A percentile compares a stretch with the other conserved stretches of the same genome.
These are phyloP conservation scores for Sphaerostilbella broomeana DNA, from an alignment of 2,329 filamentous ascomycete species.

Conservation along the genomic window DNA sequence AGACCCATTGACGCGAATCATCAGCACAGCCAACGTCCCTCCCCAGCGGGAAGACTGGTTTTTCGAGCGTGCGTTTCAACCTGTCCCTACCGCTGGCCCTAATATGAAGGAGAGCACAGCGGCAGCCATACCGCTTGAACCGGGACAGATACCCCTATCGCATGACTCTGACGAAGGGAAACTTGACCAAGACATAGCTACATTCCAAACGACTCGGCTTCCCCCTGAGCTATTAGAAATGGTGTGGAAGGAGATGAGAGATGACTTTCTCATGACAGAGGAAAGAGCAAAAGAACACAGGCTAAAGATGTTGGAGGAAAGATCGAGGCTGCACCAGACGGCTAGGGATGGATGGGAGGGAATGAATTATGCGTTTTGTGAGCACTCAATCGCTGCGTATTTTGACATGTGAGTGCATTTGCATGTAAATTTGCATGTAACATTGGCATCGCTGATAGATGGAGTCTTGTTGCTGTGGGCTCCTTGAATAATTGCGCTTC, in stretches of 20 bases:
- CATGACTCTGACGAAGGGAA: neutral
- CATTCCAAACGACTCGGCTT: neutral
- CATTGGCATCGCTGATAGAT: no score
- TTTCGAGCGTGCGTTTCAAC: no score
- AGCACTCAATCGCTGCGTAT: no score
- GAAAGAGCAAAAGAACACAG: slow-evolving; percentile 4
- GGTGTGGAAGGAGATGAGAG: neutral
- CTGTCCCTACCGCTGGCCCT: no score
- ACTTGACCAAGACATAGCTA: neutral
- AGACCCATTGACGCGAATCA: neutral
- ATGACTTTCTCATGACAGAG: neutral
- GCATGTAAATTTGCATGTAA: no score
- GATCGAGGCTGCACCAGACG: neutral
- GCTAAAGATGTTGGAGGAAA: slow-evolving; percentile 3
- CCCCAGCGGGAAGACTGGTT: neutral
- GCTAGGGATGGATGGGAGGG: neutral
- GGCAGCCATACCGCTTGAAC: no score
- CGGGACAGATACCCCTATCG: no score
- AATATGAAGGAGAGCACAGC: neutral
- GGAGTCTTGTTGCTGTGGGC: no score
- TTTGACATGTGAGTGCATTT: no score
- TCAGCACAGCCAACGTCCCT: slow-evolving; percentile 1
- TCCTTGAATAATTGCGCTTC: no score
- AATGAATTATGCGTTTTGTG: neutral
- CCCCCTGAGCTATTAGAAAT: neutral